Conservation (phyloP, 1,139 yeast genomes). For the Ogataea hybrid region DNA sequence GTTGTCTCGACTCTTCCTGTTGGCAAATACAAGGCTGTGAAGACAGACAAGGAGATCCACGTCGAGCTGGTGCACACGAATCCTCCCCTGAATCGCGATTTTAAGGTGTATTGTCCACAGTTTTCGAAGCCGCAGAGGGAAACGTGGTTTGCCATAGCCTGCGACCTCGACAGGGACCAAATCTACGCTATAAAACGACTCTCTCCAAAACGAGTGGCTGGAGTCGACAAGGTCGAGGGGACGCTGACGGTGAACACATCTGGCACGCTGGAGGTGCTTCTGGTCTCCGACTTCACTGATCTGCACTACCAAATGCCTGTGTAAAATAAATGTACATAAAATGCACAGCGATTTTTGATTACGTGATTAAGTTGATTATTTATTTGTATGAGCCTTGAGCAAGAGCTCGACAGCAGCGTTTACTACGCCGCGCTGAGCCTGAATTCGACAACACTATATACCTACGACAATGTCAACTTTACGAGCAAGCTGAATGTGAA, state of each 20-base stretch:
- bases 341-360: background rate
- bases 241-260: background rate
- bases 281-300: constrained; percentile 55
- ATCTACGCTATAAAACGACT: constrained; percentile 64
- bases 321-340: background rate
- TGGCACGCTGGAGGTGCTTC: background rate
- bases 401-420: constrained; percentile 14
- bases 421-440: constrained; percentile 40
- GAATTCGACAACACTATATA: constrained; percentile 55
- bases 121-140: constrained; percentile 93
- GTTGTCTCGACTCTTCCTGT: constrained; percentile 49
- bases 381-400: constrained; percentile 2
- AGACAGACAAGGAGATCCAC: constrained; percentile 30
- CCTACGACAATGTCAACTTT: constrained; percentile 49
- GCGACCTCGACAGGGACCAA: constrained; percentile 46
- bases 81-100: constrained; percentile 53
- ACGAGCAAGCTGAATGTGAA: constrained; percentile 42
- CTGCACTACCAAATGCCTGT: constrained; percentile 36
- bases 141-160: constrained; percentile 81
- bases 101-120: constrained; percentile 69
- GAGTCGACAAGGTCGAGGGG: constrained; percentile 32
- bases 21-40: constrained; percentile 39
- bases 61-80: constrained; percentile 55
- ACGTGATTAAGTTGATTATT: background rate
- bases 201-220: constrained; percentile 48